phyloP scores from a whole-genome alignment of 2,329 filamentous ascomycete genomes.

The Ophiostoma pallidulum region DNA sequence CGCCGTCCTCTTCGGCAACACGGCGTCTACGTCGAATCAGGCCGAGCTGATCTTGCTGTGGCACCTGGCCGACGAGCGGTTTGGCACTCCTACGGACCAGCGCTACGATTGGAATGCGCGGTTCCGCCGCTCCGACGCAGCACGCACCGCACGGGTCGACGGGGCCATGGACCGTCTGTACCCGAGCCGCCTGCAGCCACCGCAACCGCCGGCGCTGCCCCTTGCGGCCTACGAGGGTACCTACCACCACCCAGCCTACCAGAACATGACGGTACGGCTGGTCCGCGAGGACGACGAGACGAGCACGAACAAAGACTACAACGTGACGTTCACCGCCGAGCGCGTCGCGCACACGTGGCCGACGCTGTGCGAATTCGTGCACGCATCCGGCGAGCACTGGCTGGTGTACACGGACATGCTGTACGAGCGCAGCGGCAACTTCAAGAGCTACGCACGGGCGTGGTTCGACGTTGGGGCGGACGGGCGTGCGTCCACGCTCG shows the following conservation, averaged over 20 bases:
- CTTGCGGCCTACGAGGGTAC: slow-evolving; percentile 30
- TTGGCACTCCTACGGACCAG: slow-evolving; percentile 25
- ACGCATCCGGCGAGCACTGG: slow-evolving; percentile 30
- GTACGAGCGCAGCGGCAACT: slow-evolving; percentile 19
- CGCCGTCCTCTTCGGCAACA: slow-evolving; percentile 36
- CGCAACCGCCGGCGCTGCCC: slow-evolving; percentile 27
- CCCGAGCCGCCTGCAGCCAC: slow-evolving; percentile 27
- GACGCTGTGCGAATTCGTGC: slow-evolving; percentile 24
- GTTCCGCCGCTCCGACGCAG: slow-evolving; percentile 16
- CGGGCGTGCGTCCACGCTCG: slow-evolving; percentile 22
- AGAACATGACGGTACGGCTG: slow-evolving; percentile 22
- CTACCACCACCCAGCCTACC: slow-evolving; percentile 36
- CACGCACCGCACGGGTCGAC: slow-evolving; percentile 17
- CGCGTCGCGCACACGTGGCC: slow-evolving; percentile 25
- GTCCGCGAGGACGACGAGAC: background rate
- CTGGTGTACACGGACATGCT: slow-evolving; percentile 23
- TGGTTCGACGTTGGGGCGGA: slow-evolving; percentile 24
- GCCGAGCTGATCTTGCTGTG: slow-evolving; percentile 27
- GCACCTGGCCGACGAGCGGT: slow-evolving; percentile 31
- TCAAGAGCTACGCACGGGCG: slow-evolving; percentile 22
- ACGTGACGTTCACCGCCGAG: slow-evolving; percentile 16
- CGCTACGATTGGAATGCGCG: slow-evolving; percentile 27
- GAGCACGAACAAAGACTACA: slow-evolving; percentile 11
- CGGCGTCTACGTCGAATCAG: slow-evolving; percentile 29
- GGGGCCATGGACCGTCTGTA: slow-evolving; percentile 28